Conservation (phyloP, 305 asterid genomes). For the Euphrasia arctica region DNA sequence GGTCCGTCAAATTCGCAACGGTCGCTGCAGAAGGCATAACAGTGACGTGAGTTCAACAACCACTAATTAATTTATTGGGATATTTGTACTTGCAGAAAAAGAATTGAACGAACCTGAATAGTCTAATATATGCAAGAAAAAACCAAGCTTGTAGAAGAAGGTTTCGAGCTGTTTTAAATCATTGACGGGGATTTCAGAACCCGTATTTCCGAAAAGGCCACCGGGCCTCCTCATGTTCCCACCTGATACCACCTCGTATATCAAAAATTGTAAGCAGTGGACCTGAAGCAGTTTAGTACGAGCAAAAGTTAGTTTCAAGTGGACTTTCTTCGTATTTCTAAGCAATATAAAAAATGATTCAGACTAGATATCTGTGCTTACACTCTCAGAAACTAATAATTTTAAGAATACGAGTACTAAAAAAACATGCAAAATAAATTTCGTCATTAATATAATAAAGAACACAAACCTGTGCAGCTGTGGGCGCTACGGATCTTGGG, state of each 20-base stretch:
- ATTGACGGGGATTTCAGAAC: constrained; percentile 90
- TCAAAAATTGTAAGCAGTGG: constrained; percentile 96
- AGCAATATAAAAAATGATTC: too few relatives aligned
- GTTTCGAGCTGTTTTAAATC: constrained; percentile 94
- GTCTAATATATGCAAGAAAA: constrained; percentile 89
- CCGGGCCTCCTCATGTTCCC: constrained; percentile 99
- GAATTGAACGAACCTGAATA: constrained; percentile 62
- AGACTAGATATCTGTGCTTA: too few relatives aligned
- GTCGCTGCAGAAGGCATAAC: constrained; percentile 71
- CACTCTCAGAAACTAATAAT: too few relatives aligned
- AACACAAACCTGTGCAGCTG: constrained; percentile 87
- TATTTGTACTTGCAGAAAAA: background rate
- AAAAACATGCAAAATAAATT: constrained; percentile 19
- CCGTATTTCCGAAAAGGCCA: constrained; percentile 94
- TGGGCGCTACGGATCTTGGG: constrained; percentile 98
- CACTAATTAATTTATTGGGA: constrained; percentile 8
- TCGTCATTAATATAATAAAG: constrained; percentile 23
- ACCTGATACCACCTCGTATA: constrained; percentile 98
- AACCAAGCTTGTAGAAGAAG: constrained; percentile 98
- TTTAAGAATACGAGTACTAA: background rate
- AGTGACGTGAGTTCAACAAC: constrained; percentile 31
- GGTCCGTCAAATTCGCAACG: constrained; percentile 76
- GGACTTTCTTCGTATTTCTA: background rate
- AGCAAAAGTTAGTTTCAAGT: constrained; percentile 26
- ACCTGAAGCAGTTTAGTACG: constrained; percentile 41